Conservation (phyloP, 306 rosid species). For the Cicer chorassanicum region DNA sequence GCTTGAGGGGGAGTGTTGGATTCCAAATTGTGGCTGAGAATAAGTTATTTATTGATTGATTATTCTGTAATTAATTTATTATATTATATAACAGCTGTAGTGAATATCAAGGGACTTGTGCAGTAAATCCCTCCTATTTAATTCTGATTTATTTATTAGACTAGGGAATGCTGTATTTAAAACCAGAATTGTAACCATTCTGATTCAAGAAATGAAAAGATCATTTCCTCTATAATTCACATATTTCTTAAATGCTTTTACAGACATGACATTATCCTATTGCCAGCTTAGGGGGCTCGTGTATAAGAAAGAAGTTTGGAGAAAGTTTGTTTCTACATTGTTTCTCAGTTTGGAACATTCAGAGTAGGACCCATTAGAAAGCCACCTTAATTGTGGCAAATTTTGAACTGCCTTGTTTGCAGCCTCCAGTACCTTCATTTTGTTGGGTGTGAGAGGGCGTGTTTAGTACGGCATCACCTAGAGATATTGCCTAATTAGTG, state of each 20-base stretch:
- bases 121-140: no score
- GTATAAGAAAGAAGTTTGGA: slow-evolving; percentile 28
- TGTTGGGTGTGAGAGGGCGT: neutral
- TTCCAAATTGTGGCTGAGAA: no score
- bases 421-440: neutral
- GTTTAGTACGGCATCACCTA: neutral
- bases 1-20: no score
- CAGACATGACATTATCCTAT: slow-evolving; percentile 6
- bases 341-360: slow-evolving; percentile 39
- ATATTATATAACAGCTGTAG: no score
- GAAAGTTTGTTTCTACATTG: neutral
- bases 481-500: neutral
- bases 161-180: no score
- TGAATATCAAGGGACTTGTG: no score
- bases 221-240: no score
- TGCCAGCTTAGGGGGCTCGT: slow-evolving; percentile 22
- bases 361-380: slow-evolving; percentile 9
- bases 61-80: no score
- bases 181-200: no score
- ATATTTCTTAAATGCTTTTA: slow-evolving; percentile 16
- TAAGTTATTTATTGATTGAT: no score
- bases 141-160: no score
- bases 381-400: neutral
- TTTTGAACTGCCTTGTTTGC: neutral
- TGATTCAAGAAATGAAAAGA: no score